Base-by-base conservation (phyloP, 495 filamentous ascomycete genomes). In the Daldinia loculata region DNA sequence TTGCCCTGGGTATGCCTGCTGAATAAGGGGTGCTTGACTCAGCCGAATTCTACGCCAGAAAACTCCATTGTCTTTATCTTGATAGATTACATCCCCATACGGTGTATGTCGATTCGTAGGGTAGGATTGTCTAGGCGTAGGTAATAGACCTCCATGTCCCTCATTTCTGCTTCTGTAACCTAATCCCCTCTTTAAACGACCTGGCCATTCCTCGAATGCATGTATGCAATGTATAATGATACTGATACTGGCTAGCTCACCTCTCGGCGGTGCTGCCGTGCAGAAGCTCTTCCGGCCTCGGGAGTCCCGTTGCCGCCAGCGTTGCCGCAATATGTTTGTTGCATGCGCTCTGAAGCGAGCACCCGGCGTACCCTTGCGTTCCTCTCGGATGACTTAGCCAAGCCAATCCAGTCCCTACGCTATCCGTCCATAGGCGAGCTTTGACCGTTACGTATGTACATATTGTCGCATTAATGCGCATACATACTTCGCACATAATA, bases 261-360 rank as follows among this genome's bases (percentile, higher is more conserved):
- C 56, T 52, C 36, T 69, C 70, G 70, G 70, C 57, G 51, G 53
- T 66, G 70, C 36, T 66, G 70, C 70, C 70, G 70, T 61, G 52
- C 51, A 73, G 41, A 63, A 73, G 48, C 57, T 50, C 61, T 69
- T 73, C 66, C 70, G 70, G 70, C 65, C 61, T 73, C 70, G 70
- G 70, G 70, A 66, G 62, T 69, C 66, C 62, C 57, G 66, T 62
- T 56, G 29, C 39, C 61, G 27, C 62, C 51, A 38, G 19, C 43
- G 17, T 48, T 48, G 43, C 43, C 43, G 43, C 36, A 65, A 66
- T 56, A 50, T 60, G 60, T 61, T 51, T 66, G 61, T 69, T 59
- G 66, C 66, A 69, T 73, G 57, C 70, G 50, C 61, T 61, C 51
- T 48, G 34, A 64, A 55, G 70, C 56, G 70, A 65, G 64, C 56